Conservation (phyloP, 495 filamentous ascomycete genomes). For the Polyplosphaeria fusca region DNA sequence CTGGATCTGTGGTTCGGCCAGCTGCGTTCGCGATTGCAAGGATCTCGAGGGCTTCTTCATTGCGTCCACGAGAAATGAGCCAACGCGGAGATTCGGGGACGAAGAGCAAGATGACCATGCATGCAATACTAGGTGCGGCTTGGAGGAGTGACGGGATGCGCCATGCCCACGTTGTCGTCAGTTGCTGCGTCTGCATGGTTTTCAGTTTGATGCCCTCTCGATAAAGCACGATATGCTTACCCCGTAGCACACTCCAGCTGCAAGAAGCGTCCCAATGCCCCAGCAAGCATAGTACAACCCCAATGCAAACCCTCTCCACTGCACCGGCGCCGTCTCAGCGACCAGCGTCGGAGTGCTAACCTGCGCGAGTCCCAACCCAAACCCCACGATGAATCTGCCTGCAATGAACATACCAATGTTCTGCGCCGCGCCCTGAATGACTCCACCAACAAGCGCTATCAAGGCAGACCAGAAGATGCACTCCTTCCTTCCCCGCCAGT, state of each 20-base stretch:
- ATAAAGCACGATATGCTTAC: neutral
- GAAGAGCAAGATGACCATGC: slow-evolving; percentile 36
- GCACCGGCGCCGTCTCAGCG: slow-evolving; percentile 1
- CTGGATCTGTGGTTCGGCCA: slow-evolving; percentile 38
- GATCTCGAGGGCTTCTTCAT: slow-evolving; percentile 51
- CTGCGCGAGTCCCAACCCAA: slow-evolving; percentile 3
- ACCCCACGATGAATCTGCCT: slow-evolving; percentile 10
- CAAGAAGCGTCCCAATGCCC: neutral
- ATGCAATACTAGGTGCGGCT: slow-evolving; percentile 2
- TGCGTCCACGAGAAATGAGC: slow-evolving; percentile 50
- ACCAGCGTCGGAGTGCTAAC: neutral
- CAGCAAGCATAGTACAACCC: slow-evolving; percentile 9
- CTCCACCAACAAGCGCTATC: slow-evolving; percentile 9
- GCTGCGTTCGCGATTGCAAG: slow-evolving; percentile 51
- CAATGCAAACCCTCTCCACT: slow-evolving; percentile 8
- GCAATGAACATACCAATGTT: slow-evolving; percentile 24
- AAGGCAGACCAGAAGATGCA: slow-evolving; percentile 5
- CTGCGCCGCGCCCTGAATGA: slow-evolving; percentile 20
- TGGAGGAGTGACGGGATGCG: slow-evolving; percentile 9
- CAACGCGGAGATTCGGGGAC: slow-evolving; percentile 59
- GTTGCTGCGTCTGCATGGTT: neutral
- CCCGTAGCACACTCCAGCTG: slow-evolving; percentile 1
- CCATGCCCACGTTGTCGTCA: slow-evolving; percentile 20
- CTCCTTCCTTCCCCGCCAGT: slow-evolving; percentile 16
- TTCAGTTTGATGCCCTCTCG: neutral